Evolutionary conservation across 2,329 filamentous ascomycete species (phyloP).

Genomic region (Fonsecaea multimorphosa): DNA sequence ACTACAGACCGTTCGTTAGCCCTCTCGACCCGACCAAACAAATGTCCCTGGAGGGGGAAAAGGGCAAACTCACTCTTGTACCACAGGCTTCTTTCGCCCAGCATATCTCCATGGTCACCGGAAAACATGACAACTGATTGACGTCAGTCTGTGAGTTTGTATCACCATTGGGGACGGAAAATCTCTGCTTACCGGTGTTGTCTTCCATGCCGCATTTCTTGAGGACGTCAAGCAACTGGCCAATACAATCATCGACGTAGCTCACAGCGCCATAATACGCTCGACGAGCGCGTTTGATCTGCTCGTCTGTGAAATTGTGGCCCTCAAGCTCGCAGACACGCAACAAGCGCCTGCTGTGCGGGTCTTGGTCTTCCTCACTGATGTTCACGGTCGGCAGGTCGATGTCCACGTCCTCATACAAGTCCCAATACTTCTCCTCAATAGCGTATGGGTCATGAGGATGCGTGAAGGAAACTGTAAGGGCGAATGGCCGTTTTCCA

Average conservation of each 20-base stretch:
- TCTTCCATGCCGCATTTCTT: constrained; percentile 80
- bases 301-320: constrained; percentile 80
- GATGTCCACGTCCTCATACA: constrained; percentile 89
- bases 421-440: constrained; percentile 89
- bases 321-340: constrained; percentile 88
- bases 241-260: constrained; percentile 92
- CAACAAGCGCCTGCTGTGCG: constrained; percentile 84
- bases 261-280: constrained; percentile 93
- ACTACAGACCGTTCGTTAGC: constrained; percentile 46
- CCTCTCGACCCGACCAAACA: not conserved
- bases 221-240: constrained; percentile 76
- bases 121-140: constrained; percentile 73
- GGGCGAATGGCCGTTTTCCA: constrained; percentile 76
- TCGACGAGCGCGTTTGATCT: constrained; percentile 81
- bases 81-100: constrained; percentile 90
- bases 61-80: constrained; percentile 68
- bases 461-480: constrained; percentile 93
- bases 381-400: constrained; percentile 73
- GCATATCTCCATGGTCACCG: constrained; percentile 94
- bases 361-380: constrained; percentile 80
- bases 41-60: not conserved
- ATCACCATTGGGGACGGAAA: not conserved
- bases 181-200: constrained; percentile 62
- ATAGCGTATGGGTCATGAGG: constrained; percentile 96
- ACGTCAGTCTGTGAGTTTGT: constrained; percentile 7